Percentiles rank a stretch among this genome's conserved stretches.
Conservation (phyloP, 345 rosid species). For the Barbarea vulgaris region DNA sequence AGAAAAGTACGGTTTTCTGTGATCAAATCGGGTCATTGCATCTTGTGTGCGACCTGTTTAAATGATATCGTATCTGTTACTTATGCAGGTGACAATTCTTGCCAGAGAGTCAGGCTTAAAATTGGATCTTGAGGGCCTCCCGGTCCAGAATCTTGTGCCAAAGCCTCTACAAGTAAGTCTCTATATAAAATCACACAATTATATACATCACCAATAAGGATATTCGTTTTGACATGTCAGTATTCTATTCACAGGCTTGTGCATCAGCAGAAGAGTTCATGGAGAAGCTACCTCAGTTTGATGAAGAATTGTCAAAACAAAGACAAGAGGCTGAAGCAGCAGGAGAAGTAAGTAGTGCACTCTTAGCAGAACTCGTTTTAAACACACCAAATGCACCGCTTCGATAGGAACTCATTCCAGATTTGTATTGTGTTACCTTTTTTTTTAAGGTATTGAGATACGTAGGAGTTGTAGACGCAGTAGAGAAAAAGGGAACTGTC, state of each 20-base stretch:
- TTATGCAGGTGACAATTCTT: slow-evolving; percentile 84
- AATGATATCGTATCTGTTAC: background rate
- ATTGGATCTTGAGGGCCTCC: slow-evolving; percentile 86
- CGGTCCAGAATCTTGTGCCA: slow-evolving; percentile 84
- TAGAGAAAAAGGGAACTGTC: slow-evolving; percentile 61
- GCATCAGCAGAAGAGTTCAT: slow-evolving; percentile 90
- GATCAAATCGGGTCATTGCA: background rate
- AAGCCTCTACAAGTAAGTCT: slow-evolving; percentile 76
- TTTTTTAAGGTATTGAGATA: slow-evolving; percentile 75
- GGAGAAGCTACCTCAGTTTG: slow-evolving; percentile 73
- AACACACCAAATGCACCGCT: background rate
- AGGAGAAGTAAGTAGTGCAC: slow-evolving; percentile 71
- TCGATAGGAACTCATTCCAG: slow-evolving; percentile 19
- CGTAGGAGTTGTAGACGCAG: slow-evolving; percentile 86
- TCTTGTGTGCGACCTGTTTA: background rate
- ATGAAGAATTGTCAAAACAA: slow-evolving; percentile 64
- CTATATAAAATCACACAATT: slow-evolving; percentile 1
- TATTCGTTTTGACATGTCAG: background rate
- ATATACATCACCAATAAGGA: background rate
- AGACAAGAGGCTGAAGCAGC: slow-evolving; percentile 79
- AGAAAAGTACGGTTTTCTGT: slow-evolving; percentile 64
- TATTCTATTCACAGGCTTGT: slow-evolving; percentile 49
- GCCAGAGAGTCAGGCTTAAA: slow-evolving; percentile 95
- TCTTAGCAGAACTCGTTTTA: background rate
- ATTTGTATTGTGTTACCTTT: slow-evolving; percentile 8